Percentiles rank a stretch among this genome's conserved stretches.
These are phyloP conservation scores for Recurvomyces mirabilis DNA, from an alignment of 495 filamentous ascomycete genomes.

Conservation along the genomic window DNA sequence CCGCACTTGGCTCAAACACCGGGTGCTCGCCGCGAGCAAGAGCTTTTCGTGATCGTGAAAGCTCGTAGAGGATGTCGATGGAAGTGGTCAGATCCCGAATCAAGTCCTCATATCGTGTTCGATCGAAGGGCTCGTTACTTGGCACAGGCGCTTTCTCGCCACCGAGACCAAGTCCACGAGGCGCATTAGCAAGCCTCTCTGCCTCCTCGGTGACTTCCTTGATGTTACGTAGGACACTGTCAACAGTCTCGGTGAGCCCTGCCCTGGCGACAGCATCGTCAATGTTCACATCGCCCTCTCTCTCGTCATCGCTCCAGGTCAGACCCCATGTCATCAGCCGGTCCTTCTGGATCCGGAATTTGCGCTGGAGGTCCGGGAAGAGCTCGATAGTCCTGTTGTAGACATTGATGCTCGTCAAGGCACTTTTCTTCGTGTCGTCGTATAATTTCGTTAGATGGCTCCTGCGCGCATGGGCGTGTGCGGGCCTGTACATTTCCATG, in stretches of 20 bases:
- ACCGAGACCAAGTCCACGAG: conserved; percentile 13
- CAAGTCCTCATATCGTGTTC: conserved; percentile 53
- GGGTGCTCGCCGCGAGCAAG: conserved; percentile 18
- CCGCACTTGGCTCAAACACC: conserved; percentile 19
- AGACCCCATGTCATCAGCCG: conserved; percentile 78
- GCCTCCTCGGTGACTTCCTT: conserved; percentile 78
- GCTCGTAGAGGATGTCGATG: conserved; percentile 81
- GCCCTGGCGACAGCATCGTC: conserved; percentile 75
- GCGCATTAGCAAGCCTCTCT: conserved; percentile 51
- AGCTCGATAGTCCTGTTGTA: conserved; percentile 49
- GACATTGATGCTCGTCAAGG: conserved; percentile 70
- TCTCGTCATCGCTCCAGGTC: conserved; percentile 71
- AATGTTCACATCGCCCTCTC: conserved; percentile 60
- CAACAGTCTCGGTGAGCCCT: conserved; percentile 75
- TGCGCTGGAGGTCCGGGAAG: conserved; percentile 43
- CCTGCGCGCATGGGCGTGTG: conserved; percentile 24
- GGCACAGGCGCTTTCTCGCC: conserved; percentile 23
- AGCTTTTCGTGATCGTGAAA: conserved; percentile 57
- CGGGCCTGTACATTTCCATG: conserved; percentile 18
- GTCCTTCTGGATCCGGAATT: conserved; percentile 57
- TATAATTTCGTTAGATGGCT: conserved; percentile 79
- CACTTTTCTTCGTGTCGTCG: conserved; percentile 73
- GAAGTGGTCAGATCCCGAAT: conserved; percentile 68
- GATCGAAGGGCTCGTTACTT: conserved; percentile 50
- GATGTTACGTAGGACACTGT: conserved; percentile 80